Base-by-base conservation (phyloP, 495 filamentous ascomycete species). In the Trichoderma reesei region DNA sequence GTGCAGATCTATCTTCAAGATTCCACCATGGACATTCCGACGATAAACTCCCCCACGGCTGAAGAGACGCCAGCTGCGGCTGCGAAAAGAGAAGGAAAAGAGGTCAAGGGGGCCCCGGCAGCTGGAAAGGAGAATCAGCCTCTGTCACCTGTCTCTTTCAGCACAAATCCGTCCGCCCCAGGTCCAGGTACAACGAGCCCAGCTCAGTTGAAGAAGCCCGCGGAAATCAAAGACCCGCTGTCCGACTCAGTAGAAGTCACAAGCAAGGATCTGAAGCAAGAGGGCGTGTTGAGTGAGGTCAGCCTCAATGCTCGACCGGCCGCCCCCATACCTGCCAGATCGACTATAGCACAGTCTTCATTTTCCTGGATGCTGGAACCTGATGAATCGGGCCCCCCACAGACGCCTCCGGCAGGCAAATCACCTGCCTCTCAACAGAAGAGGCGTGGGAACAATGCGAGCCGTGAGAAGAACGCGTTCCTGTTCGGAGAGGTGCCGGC, bases 311-410 rank as follows among this genome's bases (percentile, higher is more conserved):
- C 59, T 42, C n/a, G 37, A 7, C 20, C 59, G 51, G 14, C 68
- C 65, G 14, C 68, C 11, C 76, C 78, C 5, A 76, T 83, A n/a
- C 82, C 80, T 0, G 82, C 84, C 3, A 80, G 90, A 13, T 87
- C 87, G 16, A 82, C 81, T 16, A 79, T 98, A 16, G 87, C 91
- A 16, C 87, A 96, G 66, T 91, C 92, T 36, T 88, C 86, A 9
- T 97, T 96, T 72, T 88, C 92, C 11, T 98, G 92, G 92, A 98
- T 98, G 92, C 81, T 98, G 2, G 84, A 85, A 59, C 80, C 81
- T 16, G 81, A 81, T 67, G 69, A 64, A 31, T 61, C 68, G 0
- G 18, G 59, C 3, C 65, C 60, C n/a, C 64, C 56, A 33, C 60
- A 37, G 42, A 44, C 41, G 33, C 37, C 20, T n/a, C 42, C 63